phyloP scores from a whole-genome alignment of 2,329 filamentous ascomycete genomes.

The Venturia asperata region DNA sequence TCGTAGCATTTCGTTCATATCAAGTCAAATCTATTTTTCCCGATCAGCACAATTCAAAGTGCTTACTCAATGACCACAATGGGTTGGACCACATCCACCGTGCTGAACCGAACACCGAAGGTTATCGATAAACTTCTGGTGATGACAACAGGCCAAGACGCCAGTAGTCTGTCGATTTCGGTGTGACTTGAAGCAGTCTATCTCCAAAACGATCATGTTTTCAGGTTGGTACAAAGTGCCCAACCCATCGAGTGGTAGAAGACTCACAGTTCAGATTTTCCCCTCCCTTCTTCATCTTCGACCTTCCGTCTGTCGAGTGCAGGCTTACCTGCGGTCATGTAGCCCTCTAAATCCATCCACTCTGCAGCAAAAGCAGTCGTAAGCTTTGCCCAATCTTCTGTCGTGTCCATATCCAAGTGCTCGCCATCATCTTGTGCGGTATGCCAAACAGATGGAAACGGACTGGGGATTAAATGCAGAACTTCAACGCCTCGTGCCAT shows the following conservation, averaged over 20 bases:
- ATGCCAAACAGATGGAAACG: conserved; percentile 85
- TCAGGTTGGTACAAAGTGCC: neutral
- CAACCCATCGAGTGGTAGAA: neutral
- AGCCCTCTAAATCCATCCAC: conserved; percentile 77
- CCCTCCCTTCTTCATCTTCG: neutral
- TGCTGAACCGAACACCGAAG: neutral
- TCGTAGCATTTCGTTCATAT: neutral
- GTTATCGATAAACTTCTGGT: neutral
- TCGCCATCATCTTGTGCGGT: conserved; percentile 72
- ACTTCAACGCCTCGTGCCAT: conserved; percentile 79
- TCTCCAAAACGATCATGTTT: neutral
- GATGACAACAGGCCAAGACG: neutral
- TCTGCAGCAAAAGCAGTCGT: conserved; percentile 79
- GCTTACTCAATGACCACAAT: neutral
- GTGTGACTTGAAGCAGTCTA: neutral
- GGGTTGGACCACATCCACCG: neutral
- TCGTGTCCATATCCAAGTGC: conserved; percentile 71
- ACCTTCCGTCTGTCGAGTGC: conserved; percentile 15
- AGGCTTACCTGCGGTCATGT: conserved; percentile 28
- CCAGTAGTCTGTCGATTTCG: neutral
- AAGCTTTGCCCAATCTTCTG: conserved; percentile 82
- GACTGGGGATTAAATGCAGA: conserved; percentile 77
- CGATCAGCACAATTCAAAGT: neutral
- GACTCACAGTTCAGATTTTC: conserved; percentile 18
- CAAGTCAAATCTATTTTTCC: neutral